phyloP scores from a whole-genome alignment of 768 basidiomycete genomes.

The Kwoniella europaea region DNA sequence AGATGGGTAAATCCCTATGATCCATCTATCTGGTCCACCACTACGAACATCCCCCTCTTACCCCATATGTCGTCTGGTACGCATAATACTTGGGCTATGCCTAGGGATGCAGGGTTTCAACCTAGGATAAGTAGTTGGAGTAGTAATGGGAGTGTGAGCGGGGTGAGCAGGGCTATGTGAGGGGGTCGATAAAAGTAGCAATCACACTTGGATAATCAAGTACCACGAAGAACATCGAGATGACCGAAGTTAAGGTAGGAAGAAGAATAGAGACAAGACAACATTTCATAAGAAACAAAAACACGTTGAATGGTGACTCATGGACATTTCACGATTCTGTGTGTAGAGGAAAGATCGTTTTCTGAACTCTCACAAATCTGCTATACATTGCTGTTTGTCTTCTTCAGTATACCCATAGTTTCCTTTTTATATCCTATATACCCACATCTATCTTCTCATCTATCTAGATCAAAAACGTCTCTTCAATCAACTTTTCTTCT shows the following conservation, averaged over 20 bases:
- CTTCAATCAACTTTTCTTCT: background rate
- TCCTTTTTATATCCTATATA: background rate
- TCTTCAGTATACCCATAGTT: background rate
- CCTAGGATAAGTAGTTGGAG: background rate
- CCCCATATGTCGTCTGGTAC: constrained; percentile 7
- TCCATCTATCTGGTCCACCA: constrained; percentile 22
- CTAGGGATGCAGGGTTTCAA: constrained; percentile 1
- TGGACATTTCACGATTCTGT: background rate
- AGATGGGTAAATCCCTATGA: constrained; percentile 1
- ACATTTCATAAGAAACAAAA: background rate
- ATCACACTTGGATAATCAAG: background rate
- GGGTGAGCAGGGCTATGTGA: constrained; percentile 2
- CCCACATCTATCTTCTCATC: too few relatives aligned
- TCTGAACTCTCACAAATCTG: too few relatives aligned
- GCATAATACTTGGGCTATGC: constrained; percentile 10
- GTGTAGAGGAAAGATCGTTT: background rate
- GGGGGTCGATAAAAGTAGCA: background rate
- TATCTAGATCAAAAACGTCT: background rate
- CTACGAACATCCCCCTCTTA: constrained; percentile 3
- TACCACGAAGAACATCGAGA: background rate
- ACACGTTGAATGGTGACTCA: background rate
- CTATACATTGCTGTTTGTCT: too few relatives aligned
- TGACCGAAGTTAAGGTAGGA: background rate
- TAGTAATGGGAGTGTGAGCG: constrained; percentile 12
- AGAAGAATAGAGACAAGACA: background rate